Percentiles rank a stretch among this genome's conserved stretches.
Conservation (phyloP, 1,284 basidiomycete species). For the Tylopilus microsporus region DNA sequence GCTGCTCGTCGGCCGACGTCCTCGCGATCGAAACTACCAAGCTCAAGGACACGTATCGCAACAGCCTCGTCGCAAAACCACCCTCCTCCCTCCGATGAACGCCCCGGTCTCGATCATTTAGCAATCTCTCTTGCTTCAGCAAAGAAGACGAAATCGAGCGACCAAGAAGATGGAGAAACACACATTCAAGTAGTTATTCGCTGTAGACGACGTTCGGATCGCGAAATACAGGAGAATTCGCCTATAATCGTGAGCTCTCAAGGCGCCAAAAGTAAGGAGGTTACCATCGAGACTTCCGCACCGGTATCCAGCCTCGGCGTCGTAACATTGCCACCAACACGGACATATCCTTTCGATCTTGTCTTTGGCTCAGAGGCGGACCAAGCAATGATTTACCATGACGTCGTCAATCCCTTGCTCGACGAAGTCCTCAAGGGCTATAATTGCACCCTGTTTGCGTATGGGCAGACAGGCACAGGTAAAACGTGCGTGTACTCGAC, state of each 20-base stretch:
- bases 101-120: slow-evolving; percentile 17
- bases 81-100: slow-evolving; percentile 18
- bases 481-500: slow-evolving; percentile 80
- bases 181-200: slow-evolving; percentile 92
- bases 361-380: slow-evolving; percentile 98
- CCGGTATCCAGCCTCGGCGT: slow-evolving; percentile 63
- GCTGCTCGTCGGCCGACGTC: slow-evolving; percentile 27
- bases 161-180: slow-evolving; percentile 49
- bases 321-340: slow-evolving; percentile 62
- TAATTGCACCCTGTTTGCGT: slow-evolving; percentile 98
- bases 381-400: slow-evolving; percentile 90
- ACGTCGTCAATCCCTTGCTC: slow-evolving; percentile 90
- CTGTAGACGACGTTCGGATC: slow-evolving; percentile 76
- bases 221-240: slow-evolving; percentile 76
- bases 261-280: slow-evolving; percentile 67
- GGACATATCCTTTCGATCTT: slow-evolving; percentile 87
- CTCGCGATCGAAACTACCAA: slow-evolving; percentile 19
- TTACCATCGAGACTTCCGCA: slow-evolving; percentile 74
- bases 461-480: slow-evolving; percentile 98
- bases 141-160: slow-evolving; percentile 14
- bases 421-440: slow-evolving; percentile 92
- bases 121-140: slow-evolving; percentile 22
- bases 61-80: slow-evolving; percentile 15
- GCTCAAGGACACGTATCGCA: slow-evolving; percentile 19
- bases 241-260: slow-evolving; percentile 76